These are phyloP conservation scores for Apiospora phragmitis DNA, from an alignment of 2,329 filamentous ascomycete species.

Conservation along the genomic window DNA sequence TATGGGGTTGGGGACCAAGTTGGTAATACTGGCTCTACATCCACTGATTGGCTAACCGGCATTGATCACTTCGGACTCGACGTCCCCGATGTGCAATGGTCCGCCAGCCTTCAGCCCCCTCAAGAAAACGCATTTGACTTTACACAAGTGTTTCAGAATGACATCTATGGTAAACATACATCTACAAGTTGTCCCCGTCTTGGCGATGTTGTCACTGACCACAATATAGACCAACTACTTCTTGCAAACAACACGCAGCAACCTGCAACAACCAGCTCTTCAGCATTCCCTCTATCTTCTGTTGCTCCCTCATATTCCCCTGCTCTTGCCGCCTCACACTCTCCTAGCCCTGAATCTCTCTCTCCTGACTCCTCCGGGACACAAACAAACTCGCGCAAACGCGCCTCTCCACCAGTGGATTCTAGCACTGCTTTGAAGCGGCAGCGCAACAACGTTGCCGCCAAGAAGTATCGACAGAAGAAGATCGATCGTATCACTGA, in stretches of 20 bases:
- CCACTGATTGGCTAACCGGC: constrained; percentile 21
- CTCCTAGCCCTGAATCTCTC: not conserved
- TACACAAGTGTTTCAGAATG: constrained; percentile 16
- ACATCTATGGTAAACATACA: constrained; percentile 11
- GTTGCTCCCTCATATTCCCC: not conserved
- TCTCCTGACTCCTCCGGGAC: constrained; percentile 6
- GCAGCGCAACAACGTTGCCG: constrained; percentile 69
- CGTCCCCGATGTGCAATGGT: constrained; percentile 15
- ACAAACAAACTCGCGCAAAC: constrained; percentile 12
- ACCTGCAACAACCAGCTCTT: constrained; percentile 9
- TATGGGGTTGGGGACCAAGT: constrained; percentile 12
- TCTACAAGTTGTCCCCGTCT: not conserved
- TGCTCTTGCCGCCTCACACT: not conserved
- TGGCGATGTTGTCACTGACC: not conserved
- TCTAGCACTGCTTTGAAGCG: constrained; percentile 51
- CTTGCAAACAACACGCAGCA: not conserved
- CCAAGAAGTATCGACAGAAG: constrained; percentile 70
- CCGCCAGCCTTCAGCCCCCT: constrained; percentile 2
- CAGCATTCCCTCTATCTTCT: constrained; percentile 9
- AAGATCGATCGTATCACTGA: constrained; percentile 65
- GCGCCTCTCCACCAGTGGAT: constrained; percentile 27
- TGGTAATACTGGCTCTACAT: constrained; percentile 1
- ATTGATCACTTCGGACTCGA: constrained; percentile 30
- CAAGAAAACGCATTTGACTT: constrained; percentile 14
- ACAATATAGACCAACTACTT: constrained; percentile 22